Conservation (phyloP, 1,284 basidiomycete genomes). For the Rhodotorula sp. region DNA sequence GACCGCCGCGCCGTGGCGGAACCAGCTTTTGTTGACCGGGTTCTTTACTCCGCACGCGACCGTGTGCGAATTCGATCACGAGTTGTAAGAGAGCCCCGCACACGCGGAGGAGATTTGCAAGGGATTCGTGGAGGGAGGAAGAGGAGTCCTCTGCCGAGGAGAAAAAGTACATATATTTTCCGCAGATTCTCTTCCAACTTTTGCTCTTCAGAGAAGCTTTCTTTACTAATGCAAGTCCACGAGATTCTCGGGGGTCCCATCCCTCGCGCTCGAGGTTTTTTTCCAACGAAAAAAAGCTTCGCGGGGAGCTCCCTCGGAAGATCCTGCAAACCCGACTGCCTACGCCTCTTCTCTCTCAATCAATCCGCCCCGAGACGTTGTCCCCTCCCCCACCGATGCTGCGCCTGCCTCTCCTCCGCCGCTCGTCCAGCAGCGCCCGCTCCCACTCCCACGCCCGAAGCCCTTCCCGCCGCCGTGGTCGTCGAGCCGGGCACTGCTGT, state of each 20-base stretch:
- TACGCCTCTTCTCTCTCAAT: not conserved
- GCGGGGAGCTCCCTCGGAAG: not conserved
- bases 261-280: too few species aligned
- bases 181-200: too few species aligned
- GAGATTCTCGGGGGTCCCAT: too few species aligned
- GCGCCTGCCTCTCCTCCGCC: constrained; percentile 12
- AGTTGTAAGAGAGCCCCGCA: not conserved
- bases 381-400: constrained; percentile 31
- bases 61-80: constrained; percentile 3
- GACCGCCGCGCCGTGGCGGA: constrained; percentile 31
- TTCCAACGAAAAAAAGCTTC: too few species aligned
- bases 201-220: too few species aligned
- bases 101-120: too few species aligned
- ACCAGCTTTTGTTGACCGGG: constrained; percentile 40
- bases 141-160: not conserved
- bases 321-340: not conserved
- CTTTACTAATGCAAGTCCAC: too few species aligned
- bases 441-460: not conserved
- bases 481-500: not conserved
- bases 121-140: too few species aligned
- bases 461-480: not conserved
- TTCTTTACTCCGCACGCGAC: constrained; percentile 10
- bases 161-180: not conserved
- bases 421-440: constrained; percentile 2
- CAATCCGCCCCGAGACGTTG: constrained; percentile 22